These are phyloP conservation scores for Phyllosticta paracitricarpa DNA, from an alignment of 2,329 filamentous ascomycete species.

Conservation along the genomic window DNA sequence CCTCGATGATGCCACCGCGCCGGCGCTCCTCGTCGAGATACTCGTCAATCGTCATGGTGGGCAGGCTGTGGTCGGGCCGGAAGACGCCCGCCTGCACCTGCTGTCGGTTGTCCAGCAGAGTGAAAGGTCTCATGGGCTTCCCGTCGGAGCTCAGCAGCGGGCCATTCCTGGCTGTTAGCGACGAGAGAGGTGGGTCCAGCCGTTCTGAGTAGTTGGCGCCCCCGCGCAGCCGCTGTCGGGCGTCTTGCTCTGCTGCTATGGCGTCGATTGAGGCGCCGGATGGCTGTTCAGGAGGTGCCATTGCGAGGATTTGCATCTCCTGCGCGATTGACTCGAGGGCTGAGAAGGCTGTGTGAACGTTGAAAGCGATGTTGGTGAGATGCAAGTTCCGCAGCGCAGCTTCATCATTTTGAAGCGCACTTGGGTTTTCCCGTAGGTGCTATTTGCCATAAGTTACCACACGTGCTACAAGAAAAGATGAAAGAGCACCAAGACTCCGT, in stretches of 20 bases:
- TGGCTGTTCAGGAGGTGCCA: conserved; percentile 51
- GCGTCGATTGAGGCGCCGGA: conserved; percentile 15
- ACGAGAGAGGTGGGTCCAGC: conserved; percentile 54
- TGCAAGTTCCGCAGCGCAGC: conserved; percentile 71
- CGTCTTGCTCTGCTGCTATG: conserved; percentile 26
- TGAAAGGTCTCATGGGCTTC: conserved; percentile 85
- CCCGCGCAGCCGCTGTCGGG: conserved; percentile 34
- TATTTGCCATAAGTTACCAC: conserved; percentile 23
- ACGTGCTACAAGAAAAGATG: conserved; percentile 5
- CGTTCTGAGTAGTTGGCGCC: conserved; percentile 57
- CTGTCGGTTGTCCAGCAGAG: conserved; percentile 66
- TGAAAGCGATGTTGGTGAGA: conserved; percentile 63
- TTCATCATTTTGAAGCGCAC: conserved; percentile 63
- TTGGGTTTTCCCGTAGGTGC: conserved; percentile 51
- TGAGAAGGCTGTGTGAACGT: conserved; percentile 72
- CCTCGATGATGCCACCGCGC: conserved; percentile 81
- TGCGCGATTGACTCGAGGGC: conserved; percentile 77
- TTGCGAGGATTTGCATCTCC: conserved; percentile 71
- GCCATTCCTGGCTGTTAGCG: conserved; percentile 38
- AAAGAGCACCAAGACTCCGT: background rate
- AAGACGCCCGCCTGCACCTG: conserved; percentile 76
- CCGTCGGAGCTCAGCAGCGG: conserved; percentile 70
- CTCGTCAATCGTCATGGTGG: conserved; percentile 97
- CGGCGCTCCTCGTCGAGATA: conserved; percentile 86
- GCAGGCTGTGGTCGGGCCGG: conserved; percentile 79